Evolutionary conservation across 2,329 filamentous ascomycete genomes (phyloP), one percentile per base, ranked within the genome.

Genomic region (Daldinia sp.): DNA sequence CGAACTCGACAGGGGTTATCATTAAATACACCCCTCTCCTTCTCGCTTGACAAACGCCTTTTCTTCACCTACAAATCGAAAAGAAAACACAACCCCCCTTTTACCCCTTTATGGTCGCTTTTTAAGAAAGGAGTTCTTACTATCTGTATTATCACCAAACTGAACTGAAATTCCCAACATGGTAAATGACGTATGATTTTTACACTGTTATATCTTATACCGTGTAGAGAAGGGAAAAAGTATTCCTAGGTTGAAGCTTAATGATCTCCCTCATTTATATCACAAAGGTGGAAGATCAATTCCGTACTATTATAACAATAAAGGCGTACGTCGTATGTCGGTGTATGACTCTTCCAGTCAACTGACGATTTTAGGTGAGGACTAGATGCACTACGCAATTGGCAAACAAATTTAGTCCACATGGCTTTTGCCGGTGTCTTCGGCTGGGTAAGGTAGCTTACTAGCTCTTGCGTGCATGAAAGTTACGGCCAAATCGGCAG

Each of bases 361-460:
- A 32, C 53, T 48, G 29, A 25, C 27, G 47, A 37, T 53, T 27
- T 49, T 34, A 62, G 53, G 25, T 53, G 39, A 29, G 45, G 17
- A 21, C 17, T 9, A 11, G 37, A 27, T n/a, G 45, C 39, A 58
- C 49, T 45, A 47, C 27, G 35, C 49, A 51, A 39, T 49, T 55
- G 45, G 23, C 48, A 62, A 58, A 49, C 59, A 54, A 39, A 43
- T 59, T 56, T 52, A 55, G 41, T 58, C 62, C 62, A 65, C 62
- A 65, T 62, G 62, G 50, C 43, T 51, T 27, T 58, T 63, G 29
- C 51, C 41, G 59, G 47, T 39, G 47, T 53, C 17, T 64, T 63
- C 60, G 64, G 64, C 64, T 67, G 64, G 64, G 64, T 64, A 59
- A 64, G 64, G 61, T 64, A 67, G 61, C 58, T 67, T 59, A 25